Evolutionary conservation across 495 filamentous ascomycete species (phyloP).

Genomic region (Astrothelium macrocarpum): DNA sequence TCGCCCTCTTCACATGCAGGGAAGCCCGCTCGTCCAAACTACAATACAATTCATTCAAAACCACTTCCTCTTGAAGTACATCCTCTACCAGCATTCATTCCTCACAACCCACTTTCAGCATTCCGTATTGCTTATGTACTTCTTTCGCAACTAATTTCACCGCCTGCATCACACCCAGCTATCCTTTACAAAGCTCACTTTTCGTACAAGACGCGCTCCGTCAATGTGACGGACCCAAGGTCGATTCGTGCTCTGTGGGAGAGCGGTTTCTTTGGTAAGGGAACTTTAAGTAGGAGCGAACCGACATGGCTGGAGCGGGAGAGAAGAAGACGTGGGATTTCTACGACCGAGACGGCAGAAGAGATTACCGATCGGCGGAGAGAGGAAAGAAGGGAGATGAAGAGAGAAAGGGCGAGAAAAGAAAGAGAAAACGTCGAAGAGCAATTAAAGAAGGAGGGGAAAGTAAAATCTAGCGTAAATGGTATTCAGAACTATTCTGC

Average conservation of each 20-base stretch:
- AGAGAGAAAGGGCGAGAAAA: slow-evolving; percentile 77
- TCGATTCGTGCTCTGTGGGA: slow-evolving; percentile 81
- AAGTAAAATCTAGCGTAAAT: background rate
- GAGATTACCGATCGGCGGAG: slow-evolving; percentile 67
- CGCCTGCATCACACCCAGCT: slow-evolving; percentile 55
- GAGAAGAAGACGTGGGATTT: slow-evolving; percentile 55
- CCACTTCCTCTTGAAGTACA: slow-evolving; percentile 70
- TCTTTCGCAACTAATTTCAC: slow-evolving; percentile 59
- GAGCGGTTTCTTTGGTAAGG: slow-evolving; percentile 93
- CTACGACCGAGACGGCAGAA: slow-evolving; percentile 59
- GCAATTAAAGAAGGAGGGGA: slow-evolving; percentile 15
- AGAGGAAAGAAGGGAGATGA: slow-evolving; percentile 70
- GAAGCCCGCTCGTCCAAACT: slow-evolving; percentile 54
- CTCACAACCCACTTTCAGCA: slow-evolving; percentile 83
- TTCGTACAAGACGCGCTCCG: slow-evolving; percentile 64
- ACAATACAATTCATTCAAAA: slow-evolving; percentile 61
- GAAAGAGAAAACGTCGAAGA: slow-evolving; percentile 51
- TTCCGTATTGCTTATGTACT: slow-evolving; percentile 68
- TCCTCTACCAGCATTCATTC: slow-evolving; percentile 77
- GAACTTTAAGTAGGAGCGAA: slow-evolving; percentile 82
- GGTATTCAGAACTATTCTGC: background rate
- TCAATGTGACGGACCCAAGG: slow-evolving; percentile 70
- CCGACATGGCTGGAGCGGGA: slow-evolving; percentile 85
- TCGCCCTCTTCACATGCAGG: background rate
- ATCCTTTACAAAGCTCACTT: slow-evolving; percentile 62